Percentiles rank a stretch among this genome's conserved stretches.
Evolutionary conservation across 805 yeast genomes (phyloP).

Genomic region (Saccharomycopsis fodiens): DNA sequence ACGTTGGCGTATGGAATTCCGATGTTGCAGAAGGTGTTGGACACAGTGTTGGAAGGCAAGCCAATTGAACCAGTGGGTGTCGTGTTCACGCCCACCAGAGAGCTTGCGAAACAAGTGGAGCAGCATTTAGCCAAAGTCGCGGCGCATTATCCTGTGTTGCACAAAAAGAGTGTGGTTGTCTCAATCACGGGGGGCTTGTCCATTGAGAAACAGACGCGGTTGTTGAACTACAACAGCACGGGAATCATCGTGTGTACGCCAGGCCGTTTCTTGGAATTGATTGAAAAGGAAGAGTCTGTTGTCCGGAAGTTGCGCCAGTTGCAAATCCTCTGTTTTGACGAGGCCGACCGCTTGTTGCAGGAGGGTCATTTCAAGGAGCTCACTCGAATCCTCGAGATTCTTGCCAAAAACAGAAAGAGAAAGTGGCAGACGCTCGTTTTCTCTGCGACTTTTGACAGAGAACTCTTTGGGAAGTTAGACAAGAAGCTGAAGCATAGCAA

Average conservation of each 20-base stretch:
- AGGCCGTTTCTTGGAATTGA: slow-evolving; percentile 80
- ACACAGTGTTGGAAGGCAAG: slow-evolving; percentile 20
- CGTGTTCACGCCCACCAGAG: slow-evolving; percentile 92
- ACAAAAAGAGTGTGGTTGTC: slow-evolving; percentile 47
- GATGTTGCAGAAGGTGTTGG: slow-evolving; percentile 58
- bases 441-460: slow-evolving; percentile 87
- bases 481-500: slow-evolving; percentile 26
- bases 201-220: slow-evolving; percentile 85
- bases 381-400: slow-evolving; percentile 64
- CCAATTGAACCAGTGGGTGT: slow-evolving; percentile 56
- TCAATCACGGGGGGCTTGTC: slow-evolving; percentile 93
- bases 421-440: slow-evolving; percentile 84
- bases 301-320: slow-evolving; percentile 35
- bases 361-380: slow-evolving; percentile 96
- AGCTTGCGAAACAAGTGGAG: slow-evolving; percentile 88
- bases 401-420: slow-evolving; percentile 44
- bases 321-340: slow-evolving; percentile 69
- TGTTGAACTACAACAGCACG: slow-evolving; percentile 59
- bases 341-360: slow-evolving; percentile 90
- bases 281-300: slow-evolving; percentile 45
- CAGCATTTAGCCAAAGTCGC: slow-evolving; percentile 58
- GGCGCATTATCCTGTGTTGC: slow-evolving; percentile 36
- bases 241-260: slow-evolving; percentile 90
- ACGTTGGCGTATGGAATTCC: slow-evolving; percentile 95
- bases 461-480: slow-evolving; percentile 69